These are phyloP conservation scores for Parietichytrium sp. DNA, from an alignment of 108 stramenopile species.

Conservation along the genomic window DNA sequence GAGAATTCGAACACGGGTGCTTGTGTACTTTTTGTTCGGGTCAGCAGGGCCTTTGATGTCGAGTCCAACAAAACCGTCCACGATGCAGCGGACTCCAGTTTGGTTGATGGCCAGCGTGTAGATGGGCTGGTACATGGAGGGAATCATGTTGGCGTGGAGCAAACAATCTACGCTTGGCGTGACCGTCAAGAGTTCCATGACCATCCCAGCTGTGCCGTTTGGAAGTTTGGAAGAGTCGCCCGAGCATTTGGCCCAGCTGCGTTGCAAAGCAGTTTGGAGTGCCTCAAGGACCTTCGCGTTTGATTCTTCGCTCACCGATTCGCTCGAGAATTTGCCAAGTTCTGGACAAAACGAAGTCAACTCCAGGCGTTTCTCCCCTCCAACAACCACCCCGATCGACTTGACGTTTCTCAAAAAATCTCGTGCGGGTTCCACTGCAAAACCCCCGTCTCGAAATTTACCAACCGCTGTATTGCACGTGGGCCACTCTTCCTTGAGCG, in stretches of 20 bases:
- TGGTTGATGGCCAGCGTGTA: neutral
- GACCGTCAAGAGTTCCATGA: conserved; percentile 22
- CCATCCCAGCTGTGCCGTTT: neutral
- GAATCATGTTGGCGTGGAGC: neutral
- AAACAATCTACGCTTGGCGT: neutral
- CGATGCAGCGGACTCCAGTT: neutral
- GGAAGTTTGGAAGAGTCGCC: neutral
- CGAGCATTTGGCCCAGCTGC: neutral
- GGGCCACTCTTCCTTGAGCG: no score
- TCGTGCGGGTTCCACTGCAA: neutral
- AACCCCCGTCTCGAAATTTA: no score
- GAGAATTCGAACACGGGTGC: neutral
- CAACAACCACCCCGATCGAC: no score
- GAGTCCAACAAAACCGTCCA: neutral
- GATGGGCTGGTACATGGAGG: neutral
- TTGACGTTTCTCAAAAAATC: neutral
- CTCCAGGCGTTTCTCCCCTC: no score
- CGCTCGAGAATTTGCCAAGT: no score
- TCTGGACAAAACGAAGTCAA: no score
- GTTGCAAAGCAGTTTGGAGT: neutral
- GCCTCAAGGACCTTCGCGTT: neutral
- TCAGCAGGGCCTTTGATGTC: neutral
- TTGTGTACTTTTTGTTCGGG: conserved; percentile 12
- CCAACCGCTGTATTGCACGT: no score
- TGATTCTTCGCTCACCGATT: neutral